Conservation (phyloP, 768 basidiomycete genomes). For the Fomitopsis pulvina region DNA sequence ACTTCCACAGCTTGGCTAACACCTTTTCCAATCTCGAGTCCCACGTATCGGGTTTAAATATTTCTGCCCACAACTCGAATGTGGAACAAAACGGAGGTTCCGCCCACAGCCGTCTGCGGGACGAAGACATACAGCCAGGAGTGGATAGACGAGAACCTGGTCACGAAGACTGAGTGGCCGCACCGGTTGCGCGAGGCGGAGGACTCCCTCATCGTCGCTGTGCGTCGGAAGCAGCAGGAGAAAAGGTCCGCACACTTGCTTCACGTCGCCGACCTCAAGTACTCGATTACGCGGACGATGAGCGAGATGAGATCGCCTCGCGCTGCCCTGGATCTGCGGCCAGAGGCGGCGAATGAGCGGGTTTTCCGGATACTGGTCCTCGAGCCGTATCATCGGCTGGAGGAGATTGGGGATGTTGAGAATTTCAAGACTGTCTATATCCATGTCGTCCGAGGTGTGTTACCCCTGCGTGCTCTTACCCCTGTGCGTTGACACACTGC, state of each 20-base stretch:
- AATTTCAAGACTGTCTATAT: constrained; percentile 1
- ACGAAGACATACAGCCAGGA: background rate
- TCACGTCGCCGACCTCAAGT: constrained; percentile 1
- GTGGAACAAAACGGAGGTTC: too few species aligned
- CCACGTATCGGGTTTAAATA: too few species aligned
- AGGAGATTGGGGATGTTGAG: background rate
- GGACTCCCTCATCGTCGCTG: background rate
- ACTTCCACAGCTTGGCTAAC: too few species aligned
- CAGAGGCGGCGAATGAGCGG: background rate
- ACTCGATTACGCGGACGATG: background rate
- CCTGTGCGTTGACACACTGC: background rate
- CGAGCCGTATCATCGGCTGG: background rate
- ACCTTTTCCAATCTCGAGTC: too few species aligned
- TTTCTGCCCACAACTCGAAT: too few species aligned
- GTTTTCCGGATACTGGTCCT: background rate
- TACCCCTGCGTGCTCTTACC: background rate
- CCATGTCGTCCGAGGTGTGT: too few species aligned
- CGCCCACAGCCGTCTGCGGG: too few species aligned
- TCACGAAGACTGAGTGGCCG: constrained; percentile 8
- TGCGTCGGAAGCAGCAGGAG: too few species aligned
- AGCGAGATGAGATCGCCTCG: background rate
- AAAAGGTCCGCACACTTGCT: background rate
- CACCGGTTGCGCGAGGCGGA: background rate
- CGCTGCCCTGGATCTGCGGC: background rate
- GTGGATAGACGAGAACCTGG: too few species aligned